Conservation (phyloP, 139 green algal species). For the Chlamydomonas applanata region DNA sequence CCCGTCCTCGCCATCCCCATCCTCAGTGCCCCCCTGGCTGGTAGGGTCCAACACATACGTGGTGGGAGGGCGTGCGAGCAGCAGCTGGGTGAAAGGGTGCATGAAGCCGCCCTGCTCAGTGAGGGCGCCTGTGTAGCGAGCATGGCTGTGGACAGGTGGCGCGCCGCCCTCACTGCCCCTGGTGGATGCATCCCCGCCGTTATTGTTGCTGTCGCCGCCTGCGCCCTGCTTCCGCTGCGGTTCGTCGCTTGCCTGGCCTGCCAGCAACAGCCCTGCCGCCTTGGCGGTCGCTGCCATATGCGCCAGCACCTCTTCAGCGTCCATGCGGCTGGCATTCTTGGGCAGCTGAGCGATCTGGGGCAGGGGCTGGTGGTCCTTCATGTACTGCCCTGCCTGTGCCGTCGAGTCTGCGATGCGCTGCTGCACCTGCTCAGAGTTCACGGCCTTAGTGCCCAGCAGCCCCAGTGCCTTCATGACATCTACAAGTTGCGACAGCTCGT, state of each 20-base stretch:
- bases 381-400: slow-evolving; percentile 6
- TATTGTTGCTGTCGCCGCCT: too few species aligned
- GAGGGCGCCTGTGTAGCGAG: too few species aligned
- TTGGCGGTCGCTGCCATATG: too few species aligned
- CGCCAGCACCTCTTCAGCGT: not conserved
- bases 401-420: not conserved
- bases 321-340: not conserved
- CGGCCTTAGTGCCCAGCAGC: slow-evolving; percentile 4
- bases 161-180: too few species aligned
- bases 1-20: slow-evolving; percentile 1
- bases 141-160: too few species aligned
- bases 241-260: too few species aligned
- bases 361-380: not conserved
- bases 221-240: too few species aligned
- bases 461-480: slow-evolving; percentile 15
- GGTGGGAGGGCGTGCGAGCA: slow-evolving; percentile 43
- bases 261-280: too few species aligned
- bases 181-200: too few species aligned
- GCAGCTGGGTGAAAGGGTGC: slow-evolving; percentile 58
- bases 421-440: not conserved
- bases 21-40: slow-evolving; percentile 8
- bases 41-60: slow-evolving; percentile 37
- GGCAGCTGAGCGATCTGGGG: not conserved
- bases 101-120: slow-evolving; percentile 29
- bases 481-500: slow-evolving; percentile 30